A percentile compares a stretch with the other conserved stretches of the same genome.
phyloP scores from a whole-genome alignment of 2,329 filamentous ascomycete species.

The Metarhizium rileyi region DNA sequence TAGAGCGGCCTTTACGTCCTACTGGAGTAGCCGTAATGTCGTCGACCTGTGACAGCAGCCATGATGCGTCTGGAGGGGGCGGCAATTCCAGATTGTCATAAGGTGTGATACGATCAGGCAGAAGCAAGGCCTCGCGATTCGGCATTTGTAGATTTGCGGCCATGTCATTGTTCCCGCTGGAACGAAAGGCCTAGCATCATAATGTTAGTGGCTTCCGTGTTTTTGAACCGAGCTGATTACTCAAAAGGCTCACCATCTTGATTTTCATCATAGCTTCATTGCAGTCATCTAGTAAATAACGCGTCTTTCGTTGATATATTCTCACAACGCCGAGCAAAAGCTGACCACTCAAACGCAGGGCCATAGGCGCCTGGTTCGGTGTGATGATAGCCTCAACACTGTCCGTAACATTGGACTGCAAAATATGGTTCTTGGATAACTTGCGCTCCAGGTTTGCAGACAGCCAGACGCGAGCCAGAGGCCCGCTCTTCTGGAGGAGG shows the following conservation, averaged over 20 bases:
- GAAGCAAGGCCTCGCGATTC: slow-evolving; percentile 75
- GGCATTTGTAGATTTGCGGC: slow-evolving; percentile 72
- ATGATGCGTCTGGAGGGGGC: slow-evolving; percentile 79
- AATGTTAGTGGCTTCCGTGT: slow-evolving; percentile 18
- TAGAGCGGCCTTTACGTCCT: slow-evolving; percentile 47
- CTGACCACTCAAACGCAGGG: slow-evolving; percentile 86
- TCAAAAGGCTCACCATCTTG: slow-evolving; percentile 65
- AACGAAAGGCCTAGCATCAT: slow-evolving; percentile 69
- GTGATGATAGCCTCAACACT: slow-evolving; percentile 94
- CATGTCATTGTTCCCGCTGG: slow-evolving; percentile 89
- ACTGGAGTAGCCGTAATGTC: slow-evolving; percentile 44
- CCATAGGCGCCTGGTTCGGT: slow-evolving; percentile 87
- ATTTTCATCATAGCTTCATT: slow-evolving; percentile 97
- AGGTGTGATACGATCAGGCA: slow-evolving; percentile 88
- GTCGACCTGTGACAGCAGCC: slow-evolving; percentile 69
- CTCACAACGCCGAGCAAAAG: slow-evolving; percentile 89
- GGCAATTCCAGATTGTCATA: slow-evolving; percentile 70
- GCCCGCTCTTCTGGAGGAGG: slow-evolving; percentile 91
- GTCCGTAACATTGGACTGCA: slow-evolving; percentile 89
- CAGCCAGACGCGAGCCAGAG: slow-evolving; percentile 93
- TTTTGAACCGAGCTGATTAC: not conserved
- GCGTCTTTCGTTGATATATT: slow-evolving; percentile 95
- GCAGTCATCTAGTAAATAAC: slow-evolving; percentile 93
- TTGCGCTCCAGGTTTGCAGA: slow-evolving; percentile 98
- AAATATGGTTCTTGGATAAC: slow-evolving; percentile 89